phyloP scores from a whole-genome alignment of 345 rosid genomes.

The Aurinia saxatilis region DNA sequence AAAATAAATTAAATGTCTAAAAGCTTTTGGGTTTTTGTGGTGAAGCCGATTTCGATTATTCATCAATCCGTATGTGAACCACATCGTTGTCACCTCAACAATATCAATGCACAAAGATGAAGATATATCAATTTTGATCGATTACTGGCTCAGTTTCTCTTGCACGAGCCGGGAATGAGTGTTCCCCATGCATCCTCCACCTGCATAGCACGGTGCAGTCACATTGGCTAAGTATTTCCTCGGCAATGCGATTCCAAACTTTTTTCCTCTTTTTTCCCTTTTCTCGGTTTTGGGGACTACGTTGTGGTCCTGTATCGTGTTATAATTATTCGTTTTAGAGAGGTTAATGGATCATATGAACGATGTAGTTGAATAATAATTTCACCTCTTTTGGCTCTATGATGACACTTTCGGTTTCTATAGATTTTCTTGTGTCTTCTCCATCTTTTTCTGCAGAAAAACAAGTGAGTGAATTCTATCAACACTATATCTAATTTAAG shows the following conservation, averaged over 20 bases:
- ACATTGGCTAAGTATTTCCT: constrained; percentile 25
- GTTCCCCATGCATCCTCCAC: constrained; percentile 31
- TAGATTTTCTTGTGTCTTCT: constrained; percentile 16
- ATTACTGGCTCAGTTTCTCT: constrained; percentile 14
- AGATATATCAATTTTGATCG: background rate
- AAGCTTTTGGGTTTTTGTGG: background rate
- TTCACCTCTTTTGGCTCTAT: constrained; percentile 24
- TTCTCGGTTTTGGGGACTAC: background rate
- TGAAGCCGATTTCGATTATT: background rate
- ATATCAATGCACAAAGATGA: background rate
- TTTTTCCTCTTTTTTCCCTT: constrained; percentile 19
- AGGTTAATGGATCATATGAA: background rate
- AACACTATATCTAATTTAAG: too few relatives aligned
- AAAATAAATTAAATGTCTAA: constrained; percentile 10
- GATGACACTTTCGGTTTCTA: constrained; percentile 15
- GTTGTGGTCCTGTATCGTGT: constrained; percentile 5
- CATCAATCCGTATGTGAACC: background rate
- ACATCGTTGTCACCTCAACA: background rate
- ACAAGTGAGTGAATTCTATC: too few relatives aligned
- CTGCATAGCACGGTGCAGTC: constrained; percentile 20
- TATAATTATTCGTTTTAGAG: background rate
- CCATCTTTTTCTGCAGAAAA: constrained; percentile 16
- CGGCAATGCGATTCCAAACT: constrained; percentile 22
- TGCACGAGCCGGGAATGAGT: constrained; percentile 16
- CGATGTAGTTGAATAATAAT: background rate